Base-by-base conservation (phyloP, 2,329 filamentous ascomycete species). In the Aspergillus pseudonomiae region DNA sequence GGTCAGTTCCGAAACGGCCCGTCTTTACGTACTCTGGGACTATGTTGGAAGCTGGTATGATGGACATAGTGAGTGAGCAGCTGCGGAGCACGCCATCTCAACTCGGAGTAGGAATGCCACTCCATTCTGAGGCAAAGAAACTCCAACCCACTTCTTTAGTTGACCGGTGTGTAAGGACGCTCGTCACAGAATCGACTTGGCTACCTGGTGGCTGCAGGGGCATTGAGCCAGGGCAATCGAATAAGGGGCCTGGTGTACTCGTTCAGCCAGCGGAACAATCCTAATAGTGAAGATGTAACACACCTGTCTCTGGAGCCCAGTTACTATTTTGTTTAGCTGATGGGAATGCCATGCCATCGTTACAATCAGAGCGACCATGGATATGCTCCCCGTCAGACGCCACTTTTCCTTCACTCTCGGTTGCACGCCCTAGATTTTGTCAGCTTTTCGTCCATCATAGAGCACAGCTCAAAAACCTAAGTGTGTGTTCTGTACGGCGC, bases 371-470 rank as follows among this genome's bases (percentile, higher is more conserved):
- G 19, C 39, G 39, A 34, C 39, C 39, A 43, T 43, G 39, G 39
- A n/a, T 43, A n/a, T 43, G 39, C 6, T 43, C 39, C 6, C 19
- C 39, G 3, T 43, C 39, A n/a, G 39, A 43, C 39, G 39, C 39
- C 39, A 0, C 39, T 43, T 43, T 1, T n/a, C 39, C 19, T 43
- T 6, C 2, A 10, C 19, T 43, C 39, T 43, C 39, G 1, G 1
- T 1, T 43, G 39, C 0, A n/a, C 0, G 1, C 39, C 0, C 39
- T n/a, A 43, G 19, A 1, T 6, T 6, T 43, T n/a, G 19, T 43
- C 1, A 43, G 39, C 3, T n/a, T n/a, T 43, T 43, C 1, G 39
- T 43, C 39, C 39, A 41, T 41, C 32, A 14, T 36, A 43, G 39
- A 43, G 6, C 39, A 43, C 2, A 6, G 19, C 3, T 10, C 39